phyloP scores from a whole-genome alignment of 2,329 filamentous ascomycete species.

The Fonsecaea nubica region DNA sequence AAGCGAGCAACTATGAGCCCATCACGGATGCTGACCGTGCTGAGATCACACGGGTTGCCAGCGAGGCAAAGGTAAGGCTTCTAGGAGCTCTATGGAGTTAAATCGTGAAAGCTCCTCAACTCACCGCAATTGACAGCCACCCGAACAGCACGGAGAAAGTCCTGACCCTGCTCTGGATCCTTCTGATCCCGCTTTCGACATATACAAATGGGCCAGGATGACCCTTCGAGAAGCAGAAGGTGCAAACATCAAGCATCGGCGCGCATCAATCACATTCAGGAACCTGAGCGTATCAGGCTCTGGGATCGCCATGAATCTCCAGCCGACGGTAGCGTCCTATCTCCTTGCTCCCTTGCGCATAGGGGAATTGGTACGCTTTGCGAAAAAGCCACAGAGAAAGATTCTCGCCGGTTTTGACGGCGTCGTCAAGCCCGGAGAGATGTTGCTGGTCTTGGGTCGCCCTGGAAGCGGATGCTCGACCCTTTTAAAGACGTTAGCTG shows the following conservation, averaged over 20 bases:
- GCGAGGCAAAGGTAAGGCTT: slow-evolving; percentile 5
- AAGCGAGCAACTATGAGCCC: slow-evolving; percentile 5
- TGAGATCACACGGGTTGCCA: slow-evolving; percentile 16
- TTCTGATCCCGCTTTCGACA: slow-evolving; percentile 8
- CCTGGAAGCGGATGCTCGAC: slow-evolving; percentile 75
- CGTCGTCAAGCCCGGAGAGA: slow-evolving; percentile 74
- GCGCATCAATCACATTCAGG: slow-evolving; percentile 66
- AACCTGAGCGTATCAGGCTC: slow-evolving; percentile 68
- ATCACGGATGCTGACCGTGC: slow-evolving; percentile 13
- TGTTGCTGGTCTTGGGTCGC: slow-evolving; percentile 72
- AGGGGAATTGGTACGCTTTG: slow-evolving; percentile 57
- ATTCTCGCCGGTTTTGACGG: slow-evolving; percentile 71
- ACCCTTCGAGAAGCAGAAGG: slow-evolving; percentile 13
- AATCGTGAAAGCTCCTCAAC: not conserved
- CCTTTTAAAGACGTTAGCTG: slow-evolving; percentile 71
- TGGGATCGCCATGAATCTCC: slow-evolving; percentile 69
- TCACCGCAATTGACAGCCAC: not conserved
- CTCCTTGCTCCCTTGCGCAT: slow-evolving; percentile 65
- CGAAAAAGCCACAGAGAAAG: slow-evolving; percentile 59
- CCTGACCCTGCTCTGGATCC: slow-evolving; percentile 22
- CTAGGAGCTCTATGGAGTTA: not conserved
- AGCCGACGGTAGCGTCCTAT: slow-evolving; percentile 68
- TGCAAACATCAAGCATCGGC: slow-evolving; percentile 19
- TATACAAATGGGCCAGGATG: slow-evolving; percentile 21
- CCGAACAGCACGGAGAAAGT: slow-evolving; percentile 6